Percentiles rank a stretch among this genome's conserved stretches.
phyloP scores from a whole-genome alignment of 257 asterid genomes.

The Scutellaria baicalensis region DNA sequence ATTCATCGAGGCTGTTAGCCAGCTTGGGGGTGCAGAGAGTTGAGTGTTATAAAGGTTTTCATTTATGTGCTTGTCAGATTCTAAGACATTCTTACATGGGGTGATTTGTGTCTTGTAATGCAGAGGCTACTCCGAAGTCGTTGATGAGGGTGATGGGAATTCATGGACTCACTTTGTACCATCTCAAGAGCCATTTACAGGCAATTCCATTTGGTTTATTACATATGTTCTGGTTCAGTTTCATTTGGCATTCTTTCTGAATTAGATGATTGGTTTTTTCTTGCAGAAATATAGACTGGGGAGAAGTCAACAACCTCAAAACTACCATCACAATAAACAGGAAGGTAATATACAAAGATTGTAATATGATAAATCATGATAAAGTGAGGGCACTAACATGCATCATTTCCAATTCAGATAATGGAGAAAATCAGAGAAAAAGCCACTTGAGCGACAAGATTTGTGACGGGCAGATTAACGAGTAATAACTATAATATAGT shows the following conservation, averaged over 20 bases:
- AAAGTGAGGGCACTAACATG: conserved; percentile 1
- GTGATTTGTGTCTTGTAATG: conserved; percentile 13
- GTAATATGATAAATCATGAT: background rate
- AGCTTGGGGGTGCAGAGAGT: conserved; percentile 90
- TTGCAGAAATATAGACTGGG: conserved; percentile 85
- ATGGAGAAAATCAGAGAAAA: conserved; percentile 29
- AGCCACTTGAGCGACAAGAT: conserved; percentile 24
- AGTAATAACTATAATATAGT: conserved; percentile 40
- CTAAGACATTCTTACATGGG: background rate
- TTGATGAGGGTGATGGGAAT: conserved; percentile 93
- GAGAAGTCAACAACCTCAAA: conserved; percentile 52
- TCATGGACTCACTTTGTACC: conserved; percentile 83
- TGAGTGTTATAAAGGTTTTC: conserved; percentile 18
- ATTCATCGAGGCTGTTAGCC: conserved; percentile 58
- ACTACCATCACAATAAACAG: conserved; percentile 27
- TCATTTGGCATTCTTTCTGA: background rate
- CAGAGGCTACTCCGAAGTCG: conserved; percentile 96
- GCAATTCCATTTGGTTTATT: conserved; percentile 14
- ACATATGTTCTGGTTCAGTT: background rate
- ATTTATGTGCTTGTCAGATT: background rate
- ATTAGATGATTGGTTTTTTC: background rate
- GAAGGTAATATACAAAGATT: conserved; percentile 35
- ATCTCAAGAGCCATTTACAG: conserved; percentile 97
- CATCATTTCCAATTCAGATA: conserved; percentile 30
- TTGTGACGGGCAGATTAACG: conserved; percentile 46